Conservation (phyloP, 192 early-diverging fungal genomes). For the Ramicandelaber brevisporus region DNA sequence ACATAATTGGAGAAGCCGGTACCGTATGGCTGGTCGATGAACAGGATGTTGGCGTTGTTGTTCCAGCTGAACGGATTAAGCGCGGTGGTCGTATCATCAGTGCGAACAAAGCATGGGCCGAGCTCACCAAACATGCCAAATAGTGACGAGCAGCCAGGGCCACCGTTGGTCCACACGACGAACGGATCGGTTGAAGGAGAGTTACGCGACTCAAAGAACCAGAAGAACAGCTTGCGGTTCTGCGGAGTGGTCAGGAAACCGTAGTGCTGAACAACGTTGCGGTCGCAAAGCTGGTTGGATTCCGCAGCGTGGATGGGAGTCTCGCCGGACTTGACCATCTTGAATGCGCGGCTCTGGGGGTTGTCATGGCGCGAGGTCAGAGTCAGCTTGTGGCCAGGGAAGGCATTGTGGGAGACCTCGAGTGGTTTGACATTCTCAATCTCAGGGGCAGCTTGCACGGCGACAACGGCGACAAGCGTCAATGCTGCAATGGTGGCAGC, state of each 20-base stretch:
- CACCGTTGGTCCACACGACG: slow-evolving; percentile 50
- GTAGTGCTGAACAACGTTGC: slow-evolving; percentile 60
- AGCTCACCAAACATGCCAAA: slow-evolving; percentile 54
- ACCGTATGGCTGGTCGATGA: slow-evolving; percentile 26
- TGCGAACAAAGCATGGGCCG: slow-evolving; percentile 46
- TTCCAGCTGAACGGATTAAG: slow-evolving; percentile 39
- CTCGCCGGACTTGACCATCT: too few species aligned
- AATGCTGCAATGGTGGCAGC: too few species aligned
- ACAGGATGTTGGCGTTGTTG: slow-evolving; percentile 30
- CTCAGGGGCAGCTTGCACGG: too few species aligned
- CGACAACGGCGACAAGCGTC: too few species aligned
- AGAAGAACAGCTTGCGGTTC: slow-evolving; percentile 29
- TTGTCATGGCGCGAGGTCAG: too few species aligned
- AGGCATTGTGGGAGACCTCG: too few species aligned
- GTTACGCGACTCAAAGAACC: slow-evolving; percentile 51
- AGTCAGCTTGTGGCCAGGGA: too few species aligned
- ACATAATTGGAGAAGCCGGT: slow-evolving; percentile 56
- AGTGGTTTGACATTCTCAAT: too few species aligned
- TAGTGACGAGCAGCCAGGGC: slow-evolving; percentile 48
- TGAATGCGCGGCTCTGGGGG: too few species aligned
- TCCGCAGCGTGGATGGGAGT: too few species aligned
- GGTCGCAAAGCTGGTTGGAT: slow-evolving; percentile 84
- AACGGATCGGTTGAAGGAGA: slow-evolving; percentile 26
- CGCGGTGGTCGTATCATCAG: too few species aligned
- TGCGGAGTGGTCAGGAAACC: slow-evolving; percentile 35